A percentile compares a stretch with the other conserved stretches of the same genome.
These are phyloP conservation scores for Acacia confusa DNA, from an alignment of 306 rosid genomes.

Conservation along the genomic window DNA sequence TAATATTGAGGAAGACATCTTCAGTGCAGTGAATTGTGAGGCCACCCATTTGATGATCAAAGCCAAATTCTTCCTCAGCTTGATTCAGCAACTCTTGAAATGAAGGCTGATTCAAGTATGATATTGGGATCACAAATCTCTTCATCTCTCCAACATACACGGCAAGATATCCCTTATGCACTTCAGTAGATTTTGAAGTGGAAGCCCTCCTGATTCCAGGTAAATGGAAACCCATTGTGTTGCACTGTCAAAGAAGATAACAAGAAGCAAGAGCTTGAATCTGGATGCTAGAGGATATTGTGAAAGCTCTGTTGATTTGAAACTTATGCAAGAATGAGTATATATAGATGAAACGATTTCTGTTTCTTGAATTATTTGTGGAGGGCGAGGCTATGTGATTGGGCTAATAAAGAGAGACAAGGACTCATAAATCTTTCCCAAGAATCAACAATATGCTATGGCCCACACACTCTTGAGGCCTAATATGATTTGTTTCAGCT, in stretches of 20 bases:
- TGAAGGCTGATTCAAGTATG: too few relatives aligned
- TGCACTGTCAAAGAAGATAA: background rate
- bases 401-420: background rate
- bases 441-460: background rate
- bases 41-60: background rate
- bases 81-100: background rate
- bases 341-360: background rate
- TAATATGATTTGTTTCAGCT: background rate
- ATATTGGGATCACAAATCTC: too few relatives aligned
- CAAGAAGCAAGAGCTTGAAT: background rate
- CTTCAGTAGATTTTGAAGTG: background rate
- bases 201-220: slow-evolving; percentile 6
- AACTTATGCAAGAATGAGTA: background rate
- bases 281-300: slow-evolving; percentile 1
- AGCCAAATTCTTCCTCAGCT: background rate
- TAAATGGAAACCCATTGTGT: slow-evolving; percentile 31
- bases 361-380: background rate
- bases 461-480: background rate
- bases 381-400: too few relatives aligned
- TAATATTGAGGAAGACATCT: background rate
- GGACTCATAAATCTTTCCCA: background rate
- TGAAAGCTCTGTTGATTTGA: slow-evolving; percentile 4
- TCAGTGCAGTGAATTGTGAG: background rate
- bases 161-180: slow-evolving; percentile 38
- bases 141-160: too few relatives aligned